Base-by-base conservation (phyloP, 2,329 filamentous ascomycete genomes). In the Xenosphaeropsis pyriputrescens region DNA sequence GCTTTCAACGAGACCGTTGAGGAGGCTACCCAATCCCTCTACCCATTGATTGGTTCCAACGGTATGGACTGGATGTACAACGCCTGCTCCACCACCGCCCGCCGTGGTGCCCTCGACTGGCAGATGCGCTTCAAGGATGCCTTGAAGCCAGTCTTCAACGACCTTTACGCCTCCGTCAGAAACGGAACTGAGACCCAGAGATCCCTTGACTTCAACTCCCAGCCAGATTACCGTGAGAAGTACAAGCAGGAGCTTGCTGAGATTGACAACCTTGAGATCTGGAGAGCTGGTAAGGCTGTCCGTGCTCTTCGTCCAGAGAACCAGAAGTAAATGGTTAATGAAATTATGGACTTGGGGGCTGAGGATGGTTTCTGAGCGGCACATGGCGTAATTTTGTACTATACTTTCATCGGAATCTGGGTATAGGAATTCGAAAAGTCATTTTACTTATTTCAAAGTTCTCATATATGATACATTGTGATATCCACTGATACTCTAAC, bases 11-110 rank as follows among this genome's bases (percentile, higher is more conserved):
- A 98, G 85, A 98, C 91, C 51, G 91, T 98, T 51, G 91, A 98
- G 76, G 91, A 98, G 76, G 91, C 91, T 49, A 98, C 91, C 38
- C 91, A 98, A 76, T 85, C 77, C 50, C 73, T 98, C 58, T 98
- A 98, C 76, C 91, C 91, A 48, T 75, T 98, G 59, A 98, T 98
- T 58, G 91, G 89, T 59, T 77, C 75, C 67, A 83, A 96, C 68
- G 91, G 91, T 59, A 96, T 98, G 91, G 91, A 98, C 74, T 98
- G 93, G 86, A 98, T 98, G 91, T 98, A 93, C 72, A 88, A 89
- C 62, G 91, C 91, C 51, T 98, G 91, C 83, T 96, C 89, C 47
- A 98, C 91, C 60, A 98, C 91, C 42, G 91, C 91, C 58, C 85
- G 91, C 59, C 88, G 91, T 60, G 91, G 91, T 66, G 91, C 91